Base-by-base conservation (phyloP, 1,284 basidiomycete species). In the Boletus mariae region DNA sequence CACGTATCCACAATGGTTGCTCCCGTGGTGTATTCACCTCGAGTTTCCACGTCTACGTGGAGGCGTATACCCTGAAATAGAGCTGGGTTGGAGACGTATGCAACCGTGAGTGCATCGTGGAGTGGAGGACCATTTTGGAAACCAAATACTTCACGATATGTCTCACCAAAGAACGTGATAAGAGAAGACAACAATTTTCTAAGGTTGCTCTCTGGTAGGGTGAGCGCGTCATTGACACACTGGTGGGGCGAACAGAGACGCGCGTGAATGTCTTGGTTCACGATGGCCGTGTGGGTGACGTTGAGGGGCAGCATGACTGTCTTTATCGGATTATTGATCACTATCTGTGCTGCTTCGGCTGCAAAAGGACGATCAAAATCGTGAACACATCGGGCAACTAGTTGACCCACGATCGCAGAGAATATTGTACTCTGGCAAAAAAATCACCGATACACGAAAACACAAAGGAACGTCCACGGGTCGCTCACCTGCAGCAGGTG, bases 311-410 rank as follows among this genome's bases (percentile, higher is more conserved):
- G 79, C 88, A 92, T 91, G 11, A 75, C 73, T 47, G 78, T 79
- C 58, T 73, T 75, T 12, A 83, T 61, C 1, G 79, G 77, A 11
- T 70, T 71, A 70, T 87, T 72, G 59, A 93, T 75, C 5, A 92
- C 85, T 49, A 93, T 91, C 60, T 90, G 87, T 1, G 85, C 80
- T 1, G 90, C 88, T 67, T 92, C 88, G 12, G 88, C 87, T 90
- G 6, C 20, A 31, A 34, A 46, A 46, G 20, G 12, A 20, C 25
- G 17, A 17, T 49, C 13, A 11, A 42, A 6, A 46, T 49, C 34
- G 12, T n/a, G 15, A 13, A 25, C n/a, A n/a, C 35, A 37, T 17
- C 34, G 43, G 1, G 50, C 29, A 15, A 20, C 5, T 4, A 37
- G 43, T 12, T 43, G 49, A 71, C 85, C 66, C 61, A 90, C 82